Percentiles rank a stretch among this genome's conserved stretches.
These are phyloP conservation scores for Cladosporium phlei DNA, from an alignment of 2,329 filamentous ascomycete genomes.

Conservation along the genomic window DNA sequence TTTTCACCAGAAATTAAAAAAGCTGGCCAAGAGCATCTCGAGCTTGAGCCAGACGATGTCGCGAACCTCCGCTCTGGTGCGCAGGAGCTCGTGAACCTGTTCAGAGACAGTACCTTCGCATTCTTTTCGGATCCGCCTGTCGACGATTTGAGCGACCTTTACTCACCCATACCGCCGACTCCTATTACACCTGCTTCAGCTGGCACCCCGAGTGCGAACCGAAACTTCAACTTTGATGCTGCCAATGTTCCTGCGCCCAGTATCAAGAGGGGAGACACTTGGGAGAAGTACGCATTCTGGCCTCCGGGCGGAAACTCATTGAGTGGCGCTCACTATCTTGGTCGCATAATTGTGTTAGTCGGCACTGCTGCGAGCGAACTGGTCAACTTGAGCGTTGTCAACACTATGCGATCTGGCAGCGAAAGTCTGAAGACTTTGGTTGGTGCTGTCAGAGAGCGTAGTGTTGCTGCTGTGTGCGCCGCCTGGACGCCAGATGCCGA, in stretches of 20 bases:
- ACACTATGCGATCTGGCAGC: conserved; percentile 34
- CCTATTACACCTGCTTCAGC: conserved; percentile 62
- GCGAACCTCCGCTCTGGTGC: conserved; percentile 70
- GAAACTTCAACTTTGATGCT: conserved; percentile 69
- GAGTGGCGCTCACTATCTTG: conserved; percentile 85
- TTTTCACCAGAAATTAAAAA: conserved; percentile 53
- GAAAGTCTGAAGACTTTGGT: conserved; percentile 75
- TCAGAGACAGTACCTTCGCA: conserved; percentile 71
- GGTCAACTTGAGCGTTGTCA: conserved; percentile 65
- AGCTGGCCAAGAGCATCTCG: conserved; percentile 78
- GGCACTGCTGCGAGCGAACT: conserved; percentile 86
- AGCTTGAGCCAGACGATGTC: conserved; percentile 66
- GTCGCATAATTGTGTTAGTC: conserved; percentile 73
- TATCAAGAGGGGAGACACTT: conserved; percentile 68
- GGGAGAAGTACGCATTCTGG: conserved; percentile 96
- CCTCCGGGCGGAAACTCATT: conserved; percentile 87
- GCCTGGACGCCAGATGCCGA: conserved; percentile 94
- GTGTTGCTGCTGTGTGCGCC: conserved; percentile 76
- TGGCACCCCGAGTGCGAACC: conserved; percentile 57
- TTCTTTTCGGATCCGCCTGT: conserved; percentile 87
- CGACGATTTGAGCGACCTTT: conserved; percentile 82
- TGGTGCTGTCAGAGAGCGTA: conserved; percentile 74
- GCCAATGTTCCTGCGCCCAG: conserved; percentile 71
- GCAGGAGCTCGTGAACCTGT: conserved; percentile 74
- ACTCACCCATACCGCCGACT: conserved; percentile 71